phyloP scores from a whole-genome alignment of 2,329 filamentous ascomycete genomes.

The Diaporthe helianthi region DNA sequence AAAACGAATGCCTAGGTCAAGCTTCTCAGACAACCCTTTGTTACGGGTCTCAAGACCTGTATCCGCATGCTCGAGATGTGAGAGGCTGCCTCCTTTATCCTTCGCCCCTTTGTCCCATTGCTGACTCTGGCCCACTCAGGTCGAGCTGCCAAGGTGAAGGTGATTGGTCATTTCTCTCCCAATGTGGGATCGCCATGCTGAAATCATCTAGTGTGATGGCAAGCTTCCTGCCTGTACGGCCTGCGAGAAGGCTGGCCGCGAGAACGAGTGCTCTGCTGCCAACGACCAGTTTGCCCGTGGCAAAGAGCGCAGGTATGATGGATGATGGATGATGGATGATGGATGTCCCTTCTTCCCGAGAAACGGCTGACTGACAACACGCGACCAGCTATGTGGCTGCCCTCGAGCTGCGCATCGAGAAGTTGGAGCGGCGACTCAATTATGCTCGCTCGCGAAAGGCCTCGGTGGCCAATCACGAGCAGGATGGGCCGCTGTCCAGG shows the following conservation, averaged over 20 bases:
- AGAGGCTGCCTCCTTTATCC: conserved; percentile 37
- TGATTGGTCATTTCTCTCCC: conserved; percentile 43
- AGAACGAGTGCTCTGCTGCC: conserved; percentile 87
- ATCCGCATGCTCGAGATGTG: conserved; percentile 79
- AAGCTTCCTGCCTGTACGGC: conserved; percentile 95
- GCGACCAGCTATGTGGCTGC: conserved; percentile 82
- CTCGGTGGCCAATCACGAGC: conserved; percentile 71
- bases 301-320: conserved; percentile 81
- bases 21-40: conserved; percentile 59
- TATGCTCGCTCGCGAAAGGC: conserved; percentile 75
- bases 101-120: conserved; percentile 6
- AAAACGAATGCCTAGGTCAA: conserved; percentile 47
- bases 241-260: conserved; percentile 88
- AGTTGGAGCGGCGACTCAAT: conserved; percentile 78
- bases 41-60: conserved; percentile 80
- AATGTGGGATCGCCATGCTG: not conserved
- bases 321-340: conserved; percentile 40
- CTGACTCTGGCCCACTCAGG: conserved; percentile 49
- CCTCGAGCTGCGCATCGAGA: conserved; percentile 89
- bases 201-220: conserved; percentile 75
- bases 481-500: conserved; percentile 51
- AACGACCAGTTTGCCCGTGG: conserved; percentile 96
- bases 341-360: not conserved
- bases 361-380: conserved; percentile 34
- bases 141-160: conserved; percentile 92